Base-by-base conservation (phyloP, 2,329 filamentous ascomycete genomes). In the Botrytis pseudocinerea region DNA sequence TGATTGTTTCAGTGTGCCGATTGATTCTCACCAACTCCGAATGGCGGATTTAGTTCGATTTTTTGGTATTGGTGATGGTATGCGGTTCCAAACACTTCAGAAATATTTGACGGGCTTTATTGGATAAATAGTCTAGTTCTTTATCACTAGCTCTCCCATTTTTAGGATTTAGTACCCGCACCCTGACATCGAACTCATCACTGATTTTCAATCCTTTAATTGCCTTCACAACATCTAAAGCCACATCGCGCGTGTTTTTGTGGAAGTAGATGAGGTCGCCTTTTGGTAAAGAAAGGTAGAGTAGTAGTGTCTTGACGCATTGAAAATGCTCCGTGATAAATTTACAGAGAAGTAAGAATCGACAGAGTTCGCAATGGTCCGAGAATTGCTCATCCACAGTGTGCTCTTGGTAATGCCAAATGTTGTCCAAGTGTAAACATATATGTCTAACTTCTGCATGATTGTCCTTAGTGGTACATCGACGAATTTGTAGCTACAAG, bases 261-360 rank as follows among this genome's bases (percentile, higher is more conserved):
- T 7, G 12, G 14, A 68, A 68, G 25, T 32, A 42, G 16, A 32
- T 10, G 38, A 57, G 28, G 6, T 16, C n/a, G 20, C 42, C 48
- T 32, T n/a, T 42, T 12, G 65, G 4, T 38, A 68, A 42, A 14
- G 48, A 57, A 0, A 68, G 1, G 38, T 32, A 68, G 5, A 68
- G 18, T 25, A 68, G 25, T 20, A 68, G 32, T 25, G 65, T 57
- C 38, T 68, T 42, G 6, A 68, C 48, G n/a, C 18, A 32, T 42
- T 16, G 65, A 57, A 68, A 68, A 54, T 68, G 65, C 65, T 68
- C 25, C 20, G 25, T 22, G n/a, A 68, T 57, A 18, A 68, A 68
- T 42, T 42, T 6, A 20, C 65, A 68, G 9, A 68, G 10, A 16
- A 68, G 25, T 18, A 57, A 32, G 20, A 68, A 68, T 22, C 38